These are phyloP conservation scores for Paecilomyces dactylethromorphus DNA, from an alignment of 2,329 filamentous ascomycete species.

Conservation along the genomic window DNA sequence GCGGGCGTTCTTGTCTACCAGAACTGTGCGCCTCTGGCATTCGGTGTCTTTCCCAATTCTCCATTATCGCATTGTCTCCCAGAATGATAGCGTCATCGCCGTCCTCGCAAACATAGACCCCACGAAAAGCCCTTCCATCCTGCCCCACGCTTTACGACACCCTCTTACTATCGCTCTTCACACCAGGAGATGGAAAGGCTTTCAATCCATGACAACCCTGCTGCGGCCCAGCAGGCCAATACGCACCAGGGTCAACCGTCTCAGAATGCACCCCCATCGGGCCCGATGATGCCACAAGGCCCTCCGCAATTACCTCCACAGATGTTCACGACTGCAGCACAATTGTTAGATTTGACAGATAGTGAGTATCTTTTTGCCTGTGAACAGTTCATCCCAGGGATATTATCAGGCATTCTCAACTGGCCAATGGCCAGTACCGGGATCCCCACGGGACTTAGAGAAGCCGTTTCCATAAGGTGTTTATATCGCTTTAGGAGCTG, in stretches of 20 bases:
- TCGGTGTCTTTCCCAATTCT: background rate
- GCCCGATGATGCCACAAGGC: constrained; percentile 24
- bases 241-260: constrained; percentile 19
- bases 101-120: constrained; percentile 1
- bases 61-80: background rate
- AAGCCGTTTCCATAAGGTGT: background rate
- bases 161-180: constrained; percentile 4
- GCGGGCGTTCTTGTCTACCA: background rate
- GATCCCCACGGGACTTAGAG: background rate
- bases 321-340: constrained; percentile 97
- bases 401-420: background rate
- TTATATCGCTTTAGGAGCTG: constrained; percentile 1
- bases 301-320: constrained; percentile 59
- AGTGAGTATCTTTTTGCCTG: constrained; percentile 55
- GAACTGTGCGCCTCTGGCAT: background rate
- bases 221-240: constrained; percentile 19
- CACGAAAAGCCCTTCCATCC: constrained; percentile 1
- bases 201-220: constrained; percentile 26
- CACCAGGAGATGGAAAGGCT: constrained; percentile 26
- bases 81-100: constrained; percentile 12
- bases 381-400: constrained; percentile 10
- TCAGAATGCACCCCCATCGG: constrained; percentile 16
- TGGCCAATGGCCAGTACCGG: background rate
- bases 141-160: background rate
- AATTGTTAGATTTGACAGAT: constrained; percentile 91